These are phyloP conservation scores for Zalaria obscura DNA, from an alignment of 2,329 filamentous ascomycete genomes.

Conservation along the genomic window DNA sequence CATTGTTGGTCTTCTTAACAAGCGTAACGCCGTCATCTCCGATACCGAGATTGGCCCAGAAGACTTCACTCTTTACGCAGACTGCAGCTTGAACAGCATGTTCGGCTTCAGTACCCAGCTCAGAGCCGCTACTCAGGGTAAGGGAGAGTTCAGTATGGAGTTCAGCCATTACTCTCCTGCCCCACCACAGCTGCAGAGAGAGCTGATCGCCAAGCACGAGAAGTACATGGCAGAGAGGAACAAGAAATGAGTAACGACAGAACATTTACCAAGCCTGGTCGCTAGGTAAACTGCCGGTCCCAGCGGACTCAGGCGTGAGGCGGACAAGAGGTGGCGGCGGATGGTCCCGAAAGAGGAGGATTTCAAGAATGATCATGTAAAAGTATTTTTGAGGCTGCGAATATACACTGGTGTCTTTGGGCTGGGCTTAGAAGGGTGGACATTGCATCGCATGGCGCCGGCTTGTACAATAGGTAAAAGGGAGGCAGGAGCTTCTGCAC, in stretches of 20 bases:
- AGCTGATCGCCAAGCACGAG: constrained; percentile 52
- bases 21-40: constrained; percentile 86
- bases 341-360: too few species aligned
- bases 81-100: constrained; percentile 93
- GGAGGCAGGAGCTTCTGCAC: too few species aligned
- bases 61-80: constrained; percentile 83
- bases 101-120: constrained; percentile 91
- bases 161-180: constrained; percentile 91
- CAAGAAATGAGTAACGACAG: constrained; percentile 33
- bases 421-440: too few species aligned
- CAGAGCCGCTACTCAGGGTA: constrained; percentile 87
- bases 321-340: too few species aligned
- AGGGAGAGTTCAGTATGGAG: constrained; percentile 98
- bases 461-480: too few species aligned
- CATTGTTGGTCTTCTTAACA: constrained; percentile 89
- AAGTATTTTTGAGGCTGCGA: too few species aligned
- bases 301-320: too few species aligned
- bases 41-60: constrained; percentile 90
- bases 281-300: too few species aligned
- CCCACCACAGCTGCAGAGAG: constrained; percentile 75
- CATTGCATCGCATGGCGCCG: too few species aligned
- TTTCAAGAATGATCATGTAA: too few species aligned
- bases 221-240: constrained; percentile 52
- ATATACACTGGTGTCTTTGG: too few species aligned
- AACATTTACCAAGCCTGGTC: too few species aligned